Percentiles rank a stretch among this genome's conserved stretches.
Conservation (phyloP, 1,284 basidiomycete species). For the Pseudozyma sp. region DNA sequence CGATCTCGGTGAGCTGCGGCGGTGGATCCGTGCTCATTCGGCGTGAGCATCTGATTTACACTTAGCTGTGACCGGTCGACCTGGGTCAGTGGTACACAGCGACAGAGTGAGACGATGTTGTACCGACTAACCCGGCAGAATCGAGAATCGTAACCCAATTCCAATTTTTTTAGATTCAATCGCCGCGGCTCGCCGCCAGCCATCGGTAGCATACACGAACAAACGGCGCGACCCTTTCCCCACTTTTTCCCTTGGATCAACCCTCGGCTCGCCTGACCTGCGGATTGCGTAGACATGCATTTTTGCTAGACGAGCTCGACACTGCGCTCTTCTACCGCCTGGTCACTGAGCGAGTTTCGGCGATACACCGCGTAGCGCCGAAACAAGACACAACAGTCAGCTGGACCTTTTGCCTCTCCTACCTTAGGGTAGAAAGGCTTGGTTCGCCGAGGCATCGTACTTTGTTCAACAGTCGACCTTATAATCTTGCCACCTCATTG, state of each 20-base stretch:
- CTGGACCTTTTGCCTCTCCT: background rate
- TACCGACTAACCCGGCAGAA: background rate
- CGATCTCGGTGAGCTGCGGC: background rate
- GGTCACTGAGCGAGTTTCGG: background rate
- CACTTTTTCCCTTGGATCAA: background rate
- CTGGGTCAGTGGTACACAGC: too few relatives aligned
- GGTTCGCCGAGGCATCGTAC: too few relatives aligned
- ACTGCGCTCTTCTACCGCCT: slow-evolving; percentile 1
- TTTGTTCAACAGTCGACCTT: too few relatives aligned
- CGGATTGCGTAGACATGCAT: slow-evolving; percentile 8
- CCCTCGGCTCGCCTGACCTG: background rate
- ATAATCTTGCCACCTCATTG: too few relatives aligned
- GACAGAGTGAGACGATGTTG: background rate
- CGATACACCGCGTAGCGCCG: slow-evolving; percentile 11
- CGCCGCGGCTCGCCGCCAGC: slow-evolving; percentile 5
- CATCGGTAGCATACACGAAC: too few relatives aligned
- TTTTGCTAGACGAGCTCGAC: background rate
- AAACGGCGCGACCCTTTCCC: slow-evolving; percentile 1
- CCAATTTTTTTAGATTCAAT: background rate
- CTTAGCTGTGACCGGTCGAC: too few relatives aligned
- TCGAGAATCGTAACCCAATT: background rate
- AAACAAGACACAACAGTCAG: background rate
- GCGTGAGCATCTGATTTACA: too few relatives aligned
- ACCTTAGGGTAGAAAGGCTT: too few relatives aligned
- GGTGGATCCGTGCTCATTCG: slow-evolving; percentile 14